Evolutionary conservation across 208 protist genomes (phyloP).

Genomic region (Wallacemonas rigidus): DNA sequence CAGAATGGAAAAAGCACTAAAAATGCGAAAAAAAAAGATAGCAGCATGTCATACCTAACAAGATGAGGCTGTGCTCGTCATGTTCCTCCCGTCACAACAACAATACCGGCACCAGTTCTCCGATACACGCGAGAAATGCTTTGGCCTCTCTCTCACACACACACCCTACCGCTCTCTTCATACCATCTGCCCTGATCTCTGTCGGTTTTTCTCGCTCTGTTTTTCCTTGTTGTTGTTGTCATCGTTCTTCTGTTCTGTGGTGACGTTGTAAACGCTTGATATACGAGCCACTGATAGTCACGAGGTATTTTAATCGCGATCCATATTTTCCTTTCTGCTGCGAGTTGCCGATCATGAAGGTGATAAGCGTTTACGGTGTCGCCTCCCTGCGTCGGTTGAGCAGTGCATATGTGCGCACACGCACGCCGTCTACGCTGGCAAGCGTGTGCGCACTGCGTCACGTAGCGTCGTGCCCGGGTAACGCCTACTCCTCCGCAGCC

Average conservation of each 20-base stretch:
- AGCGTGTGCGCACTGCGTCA: background rate
- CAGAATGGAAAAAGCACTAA: background rate
- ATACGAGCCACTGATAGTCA: too few species aligned
- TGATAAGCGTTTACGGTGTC: background rate
- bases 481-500: constrained; percentile 3
- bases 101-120: too few species aligned
- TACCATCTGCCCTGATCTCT: too few species aligned
- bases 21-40: background rate
- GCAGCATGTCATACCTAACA: too few species aligned
- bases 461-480: constrained; percentile 6
- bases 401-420: background rate
- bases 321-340: background rate
- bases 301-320: too few species aligned
- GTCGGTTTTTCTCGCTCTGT: background rate
- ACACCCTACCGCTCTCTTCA: too few species aligned
- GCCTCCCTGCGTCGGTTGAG: background rate
- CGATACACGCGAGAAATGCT: too few species aligned
- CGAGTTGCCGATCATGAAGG: background rate
- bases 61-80: too few species aligned
- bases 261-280: too few species aligned
- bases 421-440: background rate
- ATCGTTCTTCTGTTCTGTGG: background rate
- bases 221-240: background rate
- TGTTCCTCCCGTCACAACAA: too few species aligned
- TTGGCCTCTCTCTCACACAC: too few species aligned